Base-by-base conservation (phyloP, 2,329 filamentous ascomycete species). In the Tolypocladium paradoxum region DNA sequence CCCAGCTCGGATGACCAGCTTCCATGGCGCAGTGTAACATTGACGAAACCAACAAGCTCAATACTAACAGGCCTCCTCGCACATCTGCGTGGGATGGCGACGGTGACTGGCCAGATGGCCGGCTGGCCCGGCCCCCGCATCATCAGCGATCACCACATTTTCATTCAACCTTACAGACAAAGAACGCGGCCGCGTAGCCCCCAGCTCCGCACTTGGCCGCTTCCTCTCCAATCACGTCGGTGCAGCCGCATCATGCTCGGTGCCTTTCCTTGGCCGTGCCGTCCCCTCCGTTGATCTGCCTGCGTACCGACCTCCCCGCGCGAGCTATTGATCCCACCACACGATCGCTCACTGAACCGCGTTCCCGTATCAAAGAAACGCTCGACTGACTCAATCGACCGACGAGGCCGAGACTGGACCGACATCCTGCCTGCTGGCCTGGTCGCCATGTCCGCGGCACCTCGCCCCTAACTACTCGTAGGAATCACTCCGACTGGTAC, bases 381-480 rank as follows among this genome's bases (percentile, higher is more conserved):
- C 31, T 33, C 33, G 33, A 34, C 33, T 24, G 40, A 45, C 24
- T 45, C 40, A 37, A 9, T 27, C 48, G 48, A 37, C 22, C 22
- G 34, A 29, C 34, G 20, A 20, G 34, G 22, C 48, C 43, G 43
- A 31, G 43, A 46, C 43, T 46, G 8, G 43, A 46, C 43, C 24
- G 48, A 36, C 9, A 36, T 45, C 49, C 35, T 51, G 35, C 29
- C 51, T 43, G 29, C 48, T 50, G 29, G 40, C 31, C 20, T 14
- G 12, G 34, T 20, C 48, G 55, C 37, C 55, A 56, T 57, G 55
- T 46, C 51, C 22, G 43, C 49, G 54, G 40, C 31, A 47, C 55
- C 46, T 48, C 50, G 50, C 29, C 52, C 43, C 53, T 58, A 33
- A 52, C 27, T 9, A n/a, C 43, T 48, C 48, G 46, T 24, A 35